A percentile compares a stretch with the other conserved stretches of the same genome.
phyloP scores from a whole-genome alignment of 345 rosid genomes.

The Nasturtium officinale region DNA sequence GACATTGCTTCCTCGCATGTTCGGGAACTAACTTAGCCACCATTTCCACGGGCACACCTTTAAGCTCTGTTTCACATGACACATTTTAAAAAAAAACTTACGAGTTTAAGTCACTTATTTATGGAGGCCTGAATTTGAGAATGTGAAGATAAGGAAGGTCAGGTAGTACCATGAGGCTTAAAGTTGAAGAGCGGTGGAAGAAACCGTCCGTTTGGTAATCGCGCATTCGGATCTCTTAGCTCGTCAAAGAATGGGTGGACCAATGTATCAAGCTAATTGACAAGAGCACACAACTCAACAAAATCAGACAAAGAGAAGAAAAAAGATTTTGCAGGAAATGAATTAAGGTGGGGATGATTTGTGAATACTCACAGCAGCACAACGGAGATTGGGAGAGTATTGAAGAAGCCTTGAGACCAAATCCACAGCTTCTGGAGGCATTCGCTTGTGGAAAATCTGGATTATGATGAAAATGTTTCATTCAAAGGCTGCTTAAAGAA shows the following conservation, averaged over 20 bases:
- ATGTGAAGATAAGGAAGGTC: not conserved
- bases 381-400: constrained; percentile 93
- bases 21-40: constrained; percentile 51
- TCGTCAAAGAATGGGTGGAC: constrained; percentile 96
- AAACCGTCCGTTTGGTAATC: constrained; percentile 84
- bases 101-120: not conserved
- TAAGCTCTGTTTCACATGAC: constrained; percentile 62
- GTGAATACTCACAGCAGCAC: constrained; percentile 75
- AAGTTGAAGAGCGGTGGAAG: constrained; percentile 97
- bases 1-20: constrained; percentile 54
- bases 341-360: constrained; percentile 6
- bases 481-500: not conserved
- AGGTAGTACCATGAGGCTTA: constrained; percentile 72
- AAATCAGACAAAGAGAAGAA: constrained; percentile 8
- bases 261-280: constrained; percentile 73
- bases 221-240: constrained; percentile 75
- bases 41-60: constrained; percentile 55
- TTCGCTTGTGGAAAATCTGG: constrained; percentile 92
- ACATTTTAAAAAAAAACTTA: not conserved
- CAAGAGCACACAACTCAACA: constrained; percentile 15
- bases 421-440: constrained; percentile 98
- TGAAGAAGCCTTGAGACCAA: constrained; percentile 94
- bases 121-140: not conserved
- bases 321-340: not conserved
- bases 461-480: constrained; percentile 15